Percentiles rank a stretch among this genome's conserved stretches.
phyloP scores from a whole-genome alignment of 768 basidiomycete genomes.

The Artomyces pyxidatus region DNA sequence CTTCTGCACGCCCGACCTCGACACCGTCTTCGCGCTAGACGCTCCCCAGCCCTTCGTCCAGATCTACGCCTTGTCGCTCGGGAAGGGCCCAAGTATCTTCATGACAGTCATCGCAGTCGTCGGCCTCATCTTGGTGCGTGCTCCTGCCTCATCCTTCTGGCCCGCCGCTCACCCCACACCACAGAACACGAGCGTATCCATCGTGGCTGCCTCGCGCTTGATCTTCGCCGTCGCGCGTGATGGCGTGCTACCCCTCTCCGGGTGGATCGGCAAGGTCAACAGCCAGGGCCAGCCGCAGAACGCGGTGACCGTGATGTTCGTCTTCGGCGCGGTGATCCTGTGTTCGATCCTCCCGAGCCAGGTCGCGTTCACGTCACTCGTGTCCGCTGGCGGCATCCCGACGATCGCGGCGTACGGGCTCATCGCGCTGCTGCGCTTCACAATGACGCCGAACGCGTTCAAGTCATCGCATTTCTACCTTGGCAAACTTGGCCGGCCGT shows the following conservation, averaged over 20 bases:
- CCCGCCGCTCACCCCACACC: background rate
- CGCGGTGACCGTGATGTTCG: conserved; percentile 80
- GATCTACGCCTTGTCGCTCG: conserved; percentile 77
- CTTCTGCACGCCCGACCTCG: conserved; percentile 76
- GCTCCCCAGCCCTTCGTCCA: conserved; percentile 92
- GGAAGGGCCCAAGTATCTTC: conserved; percentile 70
- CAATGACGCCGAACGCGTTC: conserved; percentile 73
- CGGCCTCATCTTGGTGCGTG: conserved; percentile 74
- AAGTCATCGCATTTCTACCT: conserved; percentile 64
- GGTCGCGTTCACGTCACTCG: conserved; percentile 86
- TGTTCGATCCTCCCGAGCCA: conserved; percentile 85
- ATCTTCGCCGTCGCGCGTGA: conserved; percentile 94
- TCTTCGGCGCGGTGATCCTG: conserved; percentile 67
- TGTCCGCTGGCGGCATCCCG: conserved; percentile 80
- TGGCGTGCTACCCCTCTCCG: conserved; percentile 76
- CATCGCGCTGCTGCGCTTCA: conserved; percentile 67
- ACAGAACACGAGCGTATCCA: conserved; percentile 79
- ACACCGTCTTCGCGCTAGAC: conserved; percentile 62
- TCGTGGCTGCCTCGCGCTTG: conserved; percentile 86
- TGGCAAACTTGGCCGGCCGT: conserved; percentile 55
- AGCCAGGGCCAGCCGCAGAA: conserved; percentile 66
- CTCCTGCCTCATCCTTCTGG: background rate
- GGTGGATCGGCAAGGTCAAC: conserved; percentile 77
- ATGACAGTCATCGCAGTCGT: conserved; percentile 81
- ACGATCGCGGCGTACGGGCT: conserved; percentile 86